These are phyloP conservation scores for Salvia splendens DNA, from an alignment of 257 asterid species.

Conservation along the genomic window DNA sequence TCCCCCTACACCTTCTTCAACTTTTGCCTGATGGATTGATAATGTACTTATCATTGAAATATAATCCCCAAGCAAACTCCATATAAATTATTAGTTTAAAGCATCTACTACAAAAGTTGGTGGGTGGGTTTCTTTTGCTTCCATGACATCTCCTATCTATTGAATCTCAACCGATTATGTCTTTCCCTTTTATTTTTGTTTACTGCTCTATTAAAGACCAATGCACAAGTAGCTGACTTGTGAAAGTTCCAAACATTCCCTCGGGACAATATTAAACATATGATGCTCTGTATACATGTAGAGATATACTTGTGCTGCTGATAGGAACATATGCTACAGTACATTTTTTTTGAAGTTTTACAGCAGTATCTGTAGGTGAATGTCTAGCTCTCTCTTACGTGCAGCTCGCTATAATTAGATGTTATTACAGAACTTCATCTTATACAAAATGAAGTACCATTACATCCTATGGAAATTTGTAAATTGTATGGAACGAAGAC, in stretches of 20 bases:
- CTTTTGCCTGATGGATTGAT: conserved; percentile 28
- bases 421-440: background rate
- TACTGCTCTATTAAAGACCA: background rate
- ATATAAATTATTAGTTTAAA: background rate
- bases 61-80: conserved; percentile 19
- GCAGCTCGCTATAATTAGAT: background rate
- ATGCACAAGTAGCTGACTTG: background rate
- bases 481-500: background rate
- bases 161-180: background rate
- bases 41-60: background rate
- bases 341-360: background rate
- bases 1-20: background rate
- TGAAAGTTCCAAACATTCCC: background rate
- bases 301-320: background rate
- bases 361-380: background rate
- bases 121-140: conserved; percentile 7
- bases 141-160: background rate
- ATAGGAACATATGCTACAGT: background rate
- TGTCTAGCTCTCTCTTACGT: background rate
- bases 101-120: background rate
- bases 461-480: background rate
- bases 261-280: background rate
- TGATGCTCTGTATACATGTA: background rate
- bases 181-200: background rate
- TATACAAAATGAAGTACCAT: background rate